Evolutionary conservation across 352 stramenopile genomes (phyloP), one percentile per base, ranked within the genome.

Genomic region (Plasmopara halstedii): DNA sequence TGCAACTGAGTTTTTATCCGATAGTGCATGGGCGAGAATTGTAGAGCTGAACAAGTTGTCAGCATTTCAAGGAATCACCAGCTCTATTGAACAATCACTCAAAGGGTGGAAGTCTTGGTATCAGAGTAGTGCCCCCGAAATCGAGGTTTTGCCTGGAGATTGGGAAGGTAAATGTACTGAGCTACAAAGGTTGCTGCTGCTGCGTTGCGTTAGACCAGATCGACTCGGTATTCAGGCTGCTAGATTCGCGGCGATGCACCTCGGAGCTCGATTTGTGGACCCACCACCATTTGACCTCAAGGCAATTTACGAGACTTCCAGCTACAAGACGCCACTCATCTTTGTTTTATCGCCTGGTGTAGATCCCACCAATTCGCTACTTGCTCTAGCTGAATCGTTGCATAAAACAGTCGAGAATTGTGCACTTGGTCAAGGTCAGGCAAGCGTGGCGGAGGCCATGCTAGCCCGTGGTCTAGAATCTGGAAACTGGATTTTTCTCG

Each of bases 271-370:
- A 48, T 98, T 97, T 46, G 87, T 96, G 2, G 92, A 98, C 26
- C 88, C 93, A 9, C 94, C 94, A 2, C 67, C 89, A 10, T 97
- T 98, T 37, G 82, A 98, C 40, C 57, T 98, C 27, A 81, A 80
- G 17, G 83, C 83, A 1, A 93, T 96, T 31, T 96, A 95, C 62
- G 76, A 89, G 21, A 87, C 69, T 2, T 95, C 83, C 6, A 92
- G 64, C 25, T 82, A 82, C 54, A 86, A 69, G 50, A 98, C 85
- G 34, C 94, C 94, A 13, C 64, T 98, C 15, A 95, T 98, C 47
- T 98, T 98, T 45, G 86, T 98, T 22, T 61, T 98, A 2, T 97
- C 86, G 3, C 92, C 94, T 7, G 94, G 94, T 17, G 88, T 97
- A 4, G 94, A 98, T 46, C 94, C 92, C 4, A 98, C 88, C 0